phyloP scores from a whole-genome alignment of 2,329 filamentous ascomycete species.

The Byssothecium circinans region DNA sequence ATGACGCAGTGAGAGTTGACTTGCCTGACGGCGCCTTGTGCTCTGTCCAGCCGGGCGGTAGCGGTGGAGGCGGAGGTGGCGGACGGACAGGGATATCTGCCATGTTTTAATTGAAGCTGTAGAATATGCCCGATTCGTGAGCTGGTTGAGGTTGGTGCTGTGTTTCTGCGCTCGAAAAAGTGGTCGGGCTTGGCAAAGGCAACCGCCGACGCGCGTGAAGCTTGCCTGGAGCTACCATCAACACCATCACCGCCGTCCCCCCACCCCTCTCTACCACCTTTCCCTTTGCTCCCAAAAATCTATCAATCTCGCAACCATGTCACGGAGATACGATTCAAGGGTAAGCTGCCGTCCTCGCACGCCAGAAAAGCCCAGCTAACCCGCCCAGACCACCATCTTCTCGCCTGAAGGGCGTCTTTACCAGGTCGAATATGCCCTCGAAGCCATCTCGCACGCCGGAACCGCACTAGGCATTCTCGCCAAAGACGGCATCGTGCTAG shows the following conservation, averaged over 20 bases:
- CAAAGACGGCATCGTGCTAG: constrained; percentile 96
- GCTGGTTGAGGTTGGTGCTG: constrained; percentile 14
- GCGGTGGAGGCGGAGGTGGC: constrained; percentile 52
- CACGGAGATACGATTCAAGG: constrained; percentile 95
- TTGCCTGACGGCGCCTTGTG: constrained; percentile 79
- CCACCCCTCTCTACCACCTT: constrained; percentile 9
- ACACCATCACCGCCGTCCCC: constrained; percentile 27
- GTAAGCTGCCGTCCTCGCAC: constrained; percentile 57
- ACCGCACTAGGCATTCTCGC: constrained; percentile 96
- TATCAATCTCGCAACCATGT: constrained; percentile 63
- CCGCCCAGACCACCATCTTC: constrained; percentile 91
- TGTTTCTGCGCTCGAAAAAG: constrained; percentile 22
- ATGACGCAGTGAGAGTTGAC: constrained; percentile 21
- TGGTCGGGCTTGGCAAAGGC: constrained; percentile 29
- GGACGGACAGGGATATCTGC: constrained; percentile 34
- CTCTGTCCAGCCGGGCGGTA: constrained; percentile 86
- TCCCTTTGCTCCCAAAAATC: constrained; percentile 1
- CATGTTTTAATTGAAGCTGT: constrained; percentile 17
- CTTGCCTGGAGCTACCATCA: constrained; percentile 43
- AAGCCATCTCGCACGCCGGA: constrained; percentile 97
- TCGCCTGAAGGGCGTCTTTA: constrained; percentile 97
- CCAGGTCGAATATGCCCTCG: constrained; percentile 98
- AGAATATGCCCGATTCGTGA: not conserved
- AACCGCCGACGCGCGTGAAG: constrained; percentile 36
- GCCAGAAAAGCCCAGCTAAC: constrained; percentile 22